Conservation (phyloP, 768 basidiomycete species). For the Galerina sulciceps region DNA sequence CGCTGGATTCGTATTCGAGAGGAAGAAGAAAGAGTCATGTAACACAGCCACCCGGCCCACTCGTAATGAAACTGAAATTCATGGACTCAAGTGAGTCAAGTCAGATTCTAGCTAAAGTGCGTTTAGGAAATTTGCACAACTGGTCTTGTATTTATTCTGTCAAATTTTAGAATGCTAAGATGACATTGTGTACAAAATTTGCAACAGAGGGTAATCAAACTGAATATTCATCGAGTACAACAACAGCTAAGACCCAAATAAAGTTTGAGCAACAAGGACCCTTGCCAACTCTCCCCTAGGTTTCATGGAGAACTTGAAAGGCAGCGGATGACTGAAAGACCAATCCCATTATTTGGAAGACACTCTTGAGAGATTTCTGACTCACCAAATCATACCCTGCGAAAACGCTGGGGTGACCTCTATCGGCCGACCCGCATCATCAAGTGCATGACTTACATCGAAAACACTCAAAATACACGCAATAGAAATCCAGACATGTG, state of each 20-base stretch:
- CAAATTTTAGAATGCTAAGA: too few species aligned
- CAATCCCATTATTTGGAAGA: background rate
- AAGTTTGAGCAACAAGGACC: constrained; percentile 35
- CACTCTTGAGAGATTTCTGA: background rate
- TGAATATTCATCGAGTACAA: too few species aligned
- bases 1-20: too few species aligned
- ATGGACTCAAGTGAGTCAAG: too few species aligned
- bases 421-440: constrained; percentile 36
- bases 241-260: constrained; percentile 14
- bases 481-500: constrained; percentile 48
- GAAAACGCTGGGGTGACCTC: constrained; percentile 38
- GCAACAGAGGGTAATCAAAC: too few species aligned
- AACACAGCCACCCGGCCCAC: too few species aligned
- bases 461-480: constrained; percentile 48
- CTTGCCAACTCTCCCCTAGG: constrained; percentile 32
- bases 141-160: too few species aligned
- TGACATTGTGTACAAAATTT: too few species aligned
- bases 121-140: too few species aligned
- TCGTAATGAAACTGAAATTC: too few species aligned
- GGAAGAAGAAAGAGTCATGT: too few species aligned
- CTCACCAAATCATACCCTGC: constrained; percentile 48
- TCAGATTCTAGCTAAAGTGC: too few species aligned
- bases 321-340: constrained; percentile 34
- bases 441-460: constrained; percentile 39
- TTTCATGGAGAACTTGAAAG: constrained; percentile 36